A percentile compares a stretch with the other conserved stretches of the same genome.
Evolutionary conservation across 1,139 yeast genomes (phyloP).

Genomic region (Suhomyces terraborum): DNA sequence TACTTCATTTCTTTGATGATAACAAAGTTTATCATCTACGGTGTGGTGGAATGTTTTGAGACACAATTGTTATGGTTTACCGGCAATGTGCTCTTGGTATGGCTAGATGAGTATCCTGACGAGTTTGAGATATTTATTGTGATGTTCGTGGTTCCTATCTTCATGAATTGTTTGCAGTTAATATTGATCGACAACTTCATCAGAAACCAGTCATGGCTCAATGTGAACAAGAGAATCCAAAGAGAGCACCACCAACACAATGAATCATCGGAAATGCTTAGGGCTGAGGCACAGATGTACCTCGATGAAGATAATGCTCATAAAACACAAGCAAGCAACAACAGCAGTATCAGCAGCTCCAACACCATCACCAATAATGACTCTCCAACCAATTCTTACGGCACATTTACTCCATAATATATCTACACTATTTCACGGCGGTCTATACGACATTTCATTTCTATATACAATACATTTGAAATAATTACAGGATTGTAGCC

Average conservation of each 20-base stretch:
- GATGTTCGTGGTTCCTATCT: slow-evolving; percentile 75
- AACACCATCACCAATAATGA: slow-evolving; percentile 6
- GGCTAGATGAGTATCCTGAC: slow-evolving; percentile 78
- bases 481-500: slow-evolving; percentile 2
- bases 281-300: slow-evolving; percentile 11
- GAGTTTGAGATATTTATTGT: slow-evolving; percentile 83
- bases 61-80: slow-evolving; percentile 47
- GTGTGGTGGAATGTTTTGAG: slow-evolving; percentile 43
- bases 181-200: slow-evolving; percentile 85
- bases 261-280: slow-evolving; percentile 20
- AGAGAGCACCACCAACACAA: slow-evolving; percentile 17
- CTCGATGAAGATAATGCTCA: slow-evolving; percentile 9
- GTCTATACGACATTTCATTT: slow-evolving; percentile 7
- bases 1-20: slow-evolving; percentile 65
- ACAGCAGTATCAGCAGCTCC: slow-evolving; percentile 1
- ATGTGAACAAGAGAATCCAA: slow-evolving; percentile 25
- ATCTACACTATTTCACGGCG: background rate
- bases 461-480: slow-evolving; percentile 4
- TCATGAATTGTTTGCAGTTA: slow-evolving; percentile 86
- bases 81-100: slow-evolving; percentile 55
- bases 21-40: slow-evolving; percentile 57
- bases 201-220: slow-evolving; percentile 47
- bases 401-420: slow-evolving; percentile 7
- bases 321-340: background rate
- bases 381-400: slow-evolving; percentile 7